Conservation (phyloP, 2,329 filamentous ascomycete species). For the Diaporthe amygdali region DNA sequence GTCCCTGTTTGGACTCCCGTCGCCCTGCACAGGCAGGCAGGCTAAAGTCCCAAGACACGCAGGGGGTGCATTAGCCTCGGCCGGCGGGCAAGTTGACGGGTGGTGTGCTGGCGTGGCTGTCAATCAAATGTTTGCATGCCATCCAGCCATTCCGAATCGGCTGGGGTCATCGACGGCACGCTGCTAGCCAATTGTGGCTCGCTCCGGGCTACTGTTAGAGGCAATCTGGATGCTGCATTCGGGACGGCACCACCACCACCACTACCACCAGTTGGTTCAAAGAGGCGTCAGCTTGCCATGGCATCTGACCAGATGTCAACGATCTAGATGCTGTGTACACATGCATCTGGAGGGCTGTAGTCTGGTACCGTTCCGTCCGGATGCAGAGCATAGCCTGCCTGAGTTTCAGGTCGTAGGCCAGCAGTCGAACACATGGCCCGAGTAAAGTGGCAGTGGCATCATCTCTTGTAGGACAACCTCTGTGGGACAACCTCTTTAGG, state of each 20-base stretch:
- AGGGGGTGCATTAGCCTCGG: background rate
- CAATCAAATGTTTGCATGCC: background rate
- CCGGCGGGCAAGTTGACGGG: background rate
- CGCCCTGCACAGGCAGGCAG: background rate
- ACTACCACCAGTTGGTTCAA: background rate
- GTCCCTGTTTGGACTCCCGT: slow-evolving; percentile 3
- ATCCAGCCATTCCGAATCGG: background rate
- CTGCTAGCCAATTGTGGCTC: background rate
- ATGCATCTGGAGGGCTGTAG: background rate
- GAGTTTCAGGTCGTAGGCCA: background rate
- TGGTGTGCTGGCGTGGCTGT: background rate
- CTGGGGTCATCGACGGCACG: background rate
- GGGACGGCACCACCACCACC: background rate
- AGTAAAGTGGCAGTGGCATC: slow-evolving; percentile 1
- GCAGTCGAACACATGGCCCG: background rate
- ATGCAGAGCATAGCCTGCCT: background rate
- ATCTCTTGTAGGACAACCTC: too few species aligned
- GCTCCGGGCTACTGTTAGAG: too few species aligned
- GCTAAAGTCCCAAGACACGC: background rate
- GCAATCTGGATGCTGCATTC: background rate
- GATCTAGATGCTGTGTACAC: background rate
- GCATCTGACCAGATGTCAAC: slow-evolving; percentile 1
- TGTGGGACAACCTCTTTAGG: too few species aligned
- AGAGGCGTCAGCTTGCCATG: background rate
- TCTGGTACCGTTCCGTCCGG: background rate